Conservation (phyloP, 768 basidiomycete species). For the Auricularia sp. region DNA sequence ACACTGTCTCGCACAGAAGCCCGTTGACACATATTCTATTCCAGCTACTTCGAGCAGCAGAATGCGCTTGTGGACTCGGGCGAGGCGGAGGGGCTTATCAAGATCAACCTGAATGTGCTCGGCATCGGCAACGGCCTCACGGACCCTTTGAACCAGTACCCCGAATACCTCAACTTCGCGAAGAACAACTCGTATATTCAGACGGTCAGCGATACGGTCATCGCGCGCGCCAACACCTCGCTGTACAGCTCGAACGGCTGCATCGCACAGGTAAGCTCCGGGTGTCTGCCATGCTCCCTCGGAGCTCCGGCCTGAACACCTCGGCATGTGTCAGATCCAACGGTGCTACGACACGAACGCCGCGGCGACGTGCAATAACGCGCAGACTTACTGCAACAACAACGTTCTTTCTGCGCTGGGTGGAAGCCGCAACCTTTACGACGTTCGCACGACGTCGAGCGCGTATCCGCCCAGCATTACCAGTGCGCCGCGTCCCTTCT, state of each 20-base stretch:
- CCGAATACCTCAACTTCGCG: conserved; percentile 48
- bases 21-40: not conserved
- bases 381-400: conserved; percentile 50
- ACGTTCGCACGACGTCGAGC: conserved; percentile 25
- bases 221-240: conserved; percentile 32
- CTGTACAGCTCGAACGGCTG: conserved; percentile 39
- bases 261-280: conserved; percentile 30
- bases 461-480: conserved; percentile 35
- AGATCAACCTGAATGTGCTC: conserved; percentile 50
- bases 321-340: conserved; percentile 29
- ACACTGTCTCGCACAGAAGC: not conserved
- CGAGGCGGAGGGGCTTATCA: conserved; percentile 28
- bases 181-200: conserved; percentile 46
- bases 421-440: conserved; percentile 48
- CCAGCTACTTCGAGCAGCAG: conserved; percentile 43
- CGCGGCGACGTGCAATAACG: conserved; percentile 41
- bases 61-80: conserved; percentile 45
- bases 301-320: not conserved
- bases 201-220: conserved; percentile 34
- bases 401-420: conserved; percentile 42
- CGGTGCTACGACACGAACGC: conserved; percentile 39
- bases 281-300: not conserved
- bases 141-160: conserved; percentile 39
- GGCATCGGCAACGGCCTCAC: conserved; percentile 56
- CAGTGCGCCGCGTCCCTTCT: conserved; percentile 16